phyloP scores from a whole-genome alignment of 805 yeast genomes.

The Saturnispora mendoncae region DNA sequence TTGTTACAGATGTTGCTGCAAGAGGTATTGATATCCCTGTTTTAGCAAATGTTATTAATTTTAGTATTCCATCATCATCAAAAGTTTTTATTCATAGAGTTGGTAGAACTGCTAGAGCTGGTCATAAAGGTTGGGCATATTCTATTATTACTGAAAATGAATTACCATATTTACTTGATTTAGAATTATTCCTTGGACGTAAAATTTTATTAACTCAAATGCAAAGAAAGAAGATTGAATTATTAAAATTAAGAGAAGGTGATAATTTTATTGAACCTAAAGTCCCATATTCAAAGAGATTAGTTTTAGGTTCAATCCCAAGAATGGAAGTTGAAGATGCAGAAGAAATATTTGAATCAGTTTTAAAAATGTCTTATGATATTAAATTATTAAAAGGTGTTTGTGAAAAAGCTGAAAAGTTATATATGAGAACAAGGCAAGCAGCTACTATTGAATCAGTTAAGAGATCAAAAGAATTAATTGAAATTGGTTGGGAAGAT shows the following conservation, averaged over 20 bases:
- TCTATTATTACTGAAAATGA: conserved; percentile 80
- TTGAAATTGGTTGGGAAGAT: conserved; percentile 78
- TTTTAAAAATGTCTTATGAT: conserved; percentile 60
- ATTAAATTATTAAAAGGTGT: conserved; percentile 56
- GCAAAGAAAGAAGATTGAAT: conserved; percentile 53
- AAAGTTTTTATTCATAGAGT: conserved; percentile 95
- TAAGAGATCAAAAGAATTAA: conserved; percentile 72
- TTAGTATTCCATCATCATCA: conserved; percentile 82
- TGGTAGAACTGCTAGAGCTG: conserved; percentile 99
- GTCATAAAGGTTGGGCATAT: conserved; percentile 96
- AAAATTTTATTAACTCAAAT: conserved; percentile 63
- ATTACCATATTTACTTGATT: conserved; percentile 80
- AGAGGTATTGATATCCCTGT: conserved; percentile 98
- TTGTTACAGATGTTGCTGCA: conserved; percentile 97
- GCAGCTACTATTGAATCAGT: conserved; percentile 84
- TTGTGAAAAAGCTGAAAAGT: conserved; percentile 77
- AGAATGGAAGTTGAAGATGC: conserved; percentile 58
- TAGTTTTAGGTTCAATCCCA: conserved; percentile 80
- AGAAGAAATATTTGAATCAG: conserved; percentile 60
- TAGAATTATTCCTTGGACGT: conserved; percentile 82
- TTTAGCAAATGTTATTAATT: conserved; percentile 89
- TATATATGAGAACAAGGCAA: conserved; percentile 76
- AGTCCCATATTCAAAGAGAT: conserved; percentile 60
- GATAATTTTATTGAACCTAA: conserved; percentile 42
- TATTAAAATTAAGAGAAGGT: conserved; percentile 40